Base-by-base conservation (phyloP, 2,329 filamentous ascomycete genomes). In the Colletotrichum spinosum region DNA sequence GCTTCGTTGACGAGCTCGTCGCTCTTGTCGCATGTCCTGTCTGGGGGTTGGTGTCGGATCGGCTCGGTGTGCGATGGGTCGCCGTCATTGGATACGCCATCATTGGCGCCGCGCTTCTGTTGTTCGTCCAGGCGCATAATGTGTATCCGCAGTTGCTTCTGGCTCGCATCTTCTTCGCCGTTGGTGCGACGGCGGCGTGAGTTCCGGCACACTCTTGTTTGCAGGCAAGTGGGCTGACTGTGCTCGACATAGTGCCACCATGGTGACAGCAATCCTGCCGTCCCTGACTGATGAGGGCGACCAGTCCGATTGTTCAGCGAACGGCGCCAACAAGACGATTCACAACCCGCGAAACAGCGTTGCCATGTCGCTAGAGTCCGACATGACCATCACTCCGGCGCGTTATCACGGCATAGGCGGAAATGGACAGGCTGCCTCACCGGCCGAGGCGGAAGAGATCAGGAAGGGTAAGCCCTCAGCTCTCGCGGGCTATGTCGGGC, bases 261-360 rank as follows among this genome's bases (percentile, higher is more conserved):
- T 99, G 96, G 96, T 99, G 17, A 98, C 96, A 8, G 96, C 96
- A 4, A 93, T 97, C 50, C 83, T 99, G 33, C 96, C 96, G 1
- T 90, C 86, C 10, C 78, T 91, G 69, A 89, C 88, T 6, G 85
- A 86, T 68, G 85, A 87, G 38, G 79, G 74, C 44, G 74, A 73
- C 44, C 69, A 72, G 2, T 69, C 62, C 44, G 73, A 70, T 65
- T 67, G 73, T 70, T 60, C 71, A 4, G 69, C 63, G 3, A 67
- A 69, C 15, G 71, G 71, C 41, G 57, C 57, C 1, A 74, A 72
- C 39, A 81, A 82, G 70, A 73, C 76, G 11, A 68, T 75, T 7
- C 77, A 78, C 50, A 78, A 76, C 50, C 72, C 82, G 25, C 82
- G 89, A 51, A 81, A 88, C 72, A 90, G 87, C 68, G 80, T 89